phyloP scores from a whole-genome alignment of 148 eudicot genomes.

The Tetragonia tetragonoides region DNA sequence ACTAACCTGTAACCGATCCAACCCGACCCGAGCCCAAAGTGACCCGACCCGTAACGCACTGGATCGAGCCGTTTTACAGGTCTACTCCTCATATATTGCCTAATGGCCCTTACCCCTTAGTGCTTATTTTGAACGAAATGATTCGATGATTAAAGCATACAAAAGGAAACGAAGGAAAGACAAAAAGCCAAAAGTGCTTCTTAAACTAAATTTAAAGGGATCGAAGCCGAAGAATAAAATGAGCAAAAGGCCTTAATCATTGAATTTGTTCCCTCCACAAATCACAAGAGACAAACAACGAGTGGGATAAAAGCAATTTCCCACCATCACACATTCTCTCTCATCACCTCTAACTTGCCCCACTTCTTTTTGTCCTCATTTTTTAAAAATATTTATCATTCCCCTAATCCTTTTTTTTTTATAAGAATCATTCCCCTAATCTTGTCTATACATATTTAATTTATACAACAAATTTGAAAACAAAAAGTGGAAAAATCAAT shows the following conservation, averaged over 20 bases:
- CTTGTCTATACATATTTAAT: constrained; percentile 5
- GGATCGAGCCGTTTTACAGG: too few species aligned
- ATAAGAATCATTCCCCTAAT: not conserved
- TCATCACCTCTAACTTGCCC: constrained; percentile 19
- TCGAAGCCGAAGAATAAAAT: not conserved
- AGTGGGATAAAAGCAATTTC: constrained; percentile 37
- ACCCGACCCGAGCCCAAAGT: too few species aligned
- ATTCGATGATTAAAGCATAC: constrained; percentile 27
- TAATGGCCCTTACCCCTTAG: too few species aligned
- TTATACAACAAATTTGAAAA: not conserved
- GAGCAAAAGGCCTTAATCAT: constrained; percentile 34
- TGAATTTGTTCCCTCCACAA: constrained; percentile 20
- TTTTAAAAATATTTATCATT: not conserved
- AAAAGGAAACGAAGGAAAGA: constrained; percentile 25
- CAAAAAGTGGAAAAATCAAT: not conserved
- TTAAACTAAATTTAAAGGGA: constrained; percentile 17
- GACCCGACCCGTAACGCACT: too few species aligned
- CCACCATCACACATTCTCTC: constrained; percentile 16
- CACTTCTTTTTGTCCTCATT: constrained; percentile 38
- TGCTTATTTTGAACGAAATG: not conserved
- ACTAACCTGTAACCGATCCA: too few species aligned
- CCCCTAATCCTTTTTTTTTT: too few species aligned
- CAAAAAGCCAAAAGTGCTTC: constrained; percentile 12
- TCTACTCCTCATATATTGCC: too few species aligned
- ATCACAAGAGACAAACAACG: constrained; percentile 37